Conservation (phyloP, 2,329 filamentous ascomycete species). For the Monilinia vaccinii-corymbosi region DNA sequence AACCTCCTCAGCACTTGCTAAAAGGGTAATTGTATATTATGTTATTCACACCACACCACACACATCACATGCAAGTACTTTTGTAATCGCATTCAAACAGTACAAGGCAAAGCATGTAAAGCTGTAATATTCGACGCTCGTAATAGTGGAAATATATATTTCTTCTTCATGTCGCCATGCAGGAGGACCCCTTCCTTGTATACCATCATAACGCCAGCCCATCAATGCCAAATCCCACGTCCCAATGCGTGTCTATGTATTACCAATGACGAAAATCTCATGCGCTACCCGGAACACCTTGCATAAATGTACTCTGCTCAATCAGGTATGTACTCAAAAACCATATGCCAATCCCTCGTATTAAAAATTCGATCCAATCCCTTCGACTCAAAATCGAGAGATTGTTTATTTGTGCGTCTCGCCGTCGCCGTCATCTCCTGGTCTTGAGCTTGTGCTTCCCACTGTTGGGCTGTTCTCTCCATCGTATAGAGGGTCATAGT, state of each 20-base stretch:
- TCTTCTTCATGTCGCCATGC: not conserved
- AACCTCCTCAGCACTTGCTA: not conserved
- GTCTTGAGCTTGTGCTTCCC: conserved; percentile 21
- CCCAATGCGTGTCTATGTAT: not conserved
- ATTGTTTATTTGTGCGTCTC: not conserved
- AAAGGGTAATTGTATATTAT: not conserved
- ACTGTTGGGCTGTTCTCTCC: conserved; percentile 27
- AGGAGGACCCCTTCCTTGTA: not conserved
- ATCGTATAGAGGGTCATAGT: conserved; percentile 28
- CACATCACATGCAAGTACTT: not conserved
- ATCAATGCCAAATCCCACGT: not conserved
- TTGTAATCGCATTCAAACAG: not conserved
- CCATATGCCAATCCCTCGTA: not conserved
- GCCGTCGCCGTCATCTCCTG: conserved; percentile 1
- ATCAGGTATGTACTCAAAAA: conserved; percentile 4
- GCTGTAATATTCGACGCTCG: not conserved
- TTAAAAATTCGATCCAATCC: not conserved
- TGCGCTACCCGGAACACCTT: not conserved
- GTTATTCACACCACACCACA: not conserved
- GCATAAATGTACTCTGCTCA: not conserved
- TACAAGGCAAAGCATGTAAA: not conserved
- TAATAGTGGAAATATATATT: not conserved
- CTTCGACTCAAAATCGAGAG: not conserved
- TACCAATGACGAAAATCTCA: not conserved
- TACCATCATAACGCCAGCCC: not conserved